Evolutionary conservation across 306 rosid species (phyloP).

Genomic region (Rosa persica): DNA sequence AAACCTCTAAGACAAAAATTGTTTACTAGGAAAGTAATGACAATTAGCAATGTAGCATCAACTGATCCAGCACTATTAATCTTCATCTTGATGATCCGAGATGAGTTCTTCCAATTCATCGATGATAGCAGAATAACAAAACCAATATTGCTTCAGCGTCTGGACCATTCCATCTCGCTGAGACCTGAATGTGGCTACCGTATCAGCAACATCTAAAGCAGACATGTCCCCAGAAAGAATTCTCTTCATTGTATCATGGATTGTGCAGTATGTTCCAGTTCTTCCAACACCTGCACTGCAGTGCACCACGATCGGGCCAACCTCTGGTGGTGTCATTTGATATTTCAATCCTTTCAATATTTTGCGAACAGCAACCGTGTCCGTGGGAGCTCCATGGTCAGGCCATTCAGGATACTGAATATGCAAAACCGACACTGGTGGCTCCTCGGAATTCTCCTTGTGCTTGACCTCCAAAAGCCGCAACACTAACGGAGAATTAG

Average conservation of each 20-base stretch:
- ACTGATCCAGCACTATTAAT: constrained; percentile 1
- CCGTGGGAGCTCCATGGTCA: constrained; percentile 86
- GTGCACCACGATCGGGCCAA: constrained; percentile 88
- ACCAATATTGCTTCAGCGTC: constrained; percentile 64
- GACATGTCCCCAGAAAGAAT: constrained; percentile 88
- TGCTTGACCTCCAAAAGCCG: neutral
- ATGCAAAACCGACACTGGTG: constrained; percentile 67
- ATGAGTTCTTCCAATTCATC: constrained; percentile 75
- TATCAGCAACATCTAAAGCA: constrained; percentile 70
- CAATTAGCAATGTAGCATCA: neutral
- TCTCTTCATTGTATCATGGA: constrained; percentile 88
- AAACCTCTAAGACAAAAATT: neutral
- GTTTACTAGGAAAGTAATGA: neutral
- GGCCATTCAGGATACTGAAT: constrained; percentile 96
- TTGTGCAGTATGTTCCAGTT: constrained; percentile 89
- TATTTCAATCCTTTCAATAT: constrained; percentile 58
- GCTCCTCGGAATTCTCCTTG: constrained; percentile 38
- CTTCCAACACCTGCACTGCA: constrained; percentile 99
- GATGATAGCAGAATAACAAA: constrained; percentile 55
- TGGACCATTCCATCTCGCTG: constrained; percentile 97
- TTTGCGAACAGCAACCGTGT: constrained; percentile 68
- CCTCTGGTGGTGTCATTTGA: constrained; percentile 50
- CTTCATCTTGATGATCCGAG: constrained; percentile 29
- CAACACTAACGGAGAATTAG: neutral
- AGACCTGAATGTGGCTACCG: constrained; percentile 72